A percentile compares a stretch with the other conserved stretches of the same genome.
These are phyloP conservation scores for Tilletiopsis washingtonensis DNA, from an alignment of 1,284 basidiomycete genomes.

Conservation along the genomic window DNA sequence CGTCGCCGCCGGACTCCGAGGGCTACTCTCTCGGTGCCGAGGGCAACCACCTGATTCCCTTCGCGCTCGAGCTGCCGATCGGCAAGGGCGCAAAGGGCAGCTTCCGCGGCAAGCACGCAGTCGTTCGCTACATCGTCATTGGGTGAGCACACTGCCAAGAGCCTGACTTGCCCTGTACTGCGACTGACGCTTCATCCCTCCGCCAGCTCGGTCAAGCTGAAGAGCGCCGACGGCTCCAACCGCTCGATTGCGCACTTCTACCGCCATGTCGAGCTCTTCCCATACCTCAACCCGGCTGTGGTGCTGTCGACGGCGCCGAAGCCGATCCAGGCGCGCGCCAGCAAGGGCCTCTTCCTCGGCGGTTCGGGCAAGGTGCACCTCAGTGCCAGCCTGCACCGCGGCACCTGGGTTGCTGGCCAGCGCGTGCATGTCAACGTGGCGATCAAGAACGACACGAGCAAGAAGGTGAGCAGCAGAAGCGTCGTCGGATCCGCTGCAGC, in stretches of 20 bases:
- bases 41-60: constrained; percentile 67
- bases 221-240: constrained; percentile 54
- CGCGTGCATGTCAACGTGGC: constrained; percentile 64
- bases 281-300: constrained; percentile 62
- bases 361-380: constrained; percentile 63
- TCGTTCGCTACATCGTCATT: constrained; percentile 77
- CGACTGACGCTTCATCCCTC: constrained; percentile 24
- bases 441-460: constrained; percentile 67
- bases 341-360: constrained; percentile 58
- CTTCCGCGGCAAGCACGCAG: constrained; percentile 56
- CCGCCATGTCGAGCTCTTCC: constrained; percentile 73
- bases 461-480: constrained; percentile 50
- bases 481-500: no score
- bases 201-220: constrained; percentile 65
- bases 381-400: constrained; percentile 64
- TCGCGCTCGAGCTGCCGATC: constrained; percentile 66
- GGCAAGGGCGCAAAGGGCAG: constrained; percentile 67
- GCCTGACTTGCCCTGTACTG: not conserved
- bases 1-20: constrained; percentile 56
- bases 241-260: constrained; percentile 87
- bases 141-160: constrained; percentile 52
- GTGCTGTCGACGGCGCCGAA: constrained; percentile 60
- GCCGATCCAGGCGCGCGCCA: constrained; percentile 59
- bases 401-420: constrained; percentile 79
- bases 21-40: constrained; percentile 57